Conservation (phyloP, 2,329 filamentous ascomycete genomes). For the Sarocladiaceae sp. region DNA sequence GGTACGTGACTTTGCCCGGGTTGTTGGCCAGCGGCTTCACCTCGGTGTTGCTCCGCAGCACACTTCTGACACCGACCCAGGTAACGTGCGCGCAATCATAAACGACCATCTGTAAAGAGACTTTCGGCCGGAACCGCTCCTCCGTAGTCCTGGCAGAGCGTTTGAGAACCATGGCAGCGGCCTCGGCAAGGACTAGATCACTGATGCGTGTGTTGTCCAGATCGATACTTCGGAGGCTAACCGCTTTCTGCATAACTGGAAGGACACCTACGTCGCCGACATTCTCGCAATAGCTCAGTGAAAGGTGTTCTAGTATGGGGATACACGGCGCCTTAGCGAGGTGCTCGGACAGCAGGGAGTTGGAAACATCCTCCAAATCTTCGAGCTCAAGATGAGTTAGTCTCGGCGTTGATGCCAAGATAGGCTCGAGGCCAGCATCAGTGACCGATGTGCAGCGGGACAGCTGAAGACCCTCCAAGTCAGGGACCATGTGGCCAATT, state of each 20-base stretch:
- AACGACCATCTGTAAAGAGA: slow-evolving; percentile 70
- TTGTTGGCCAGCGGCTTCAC: slow-evolving; percentile 45
- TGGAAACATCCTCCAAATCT: slow-evolving; percentile 72
- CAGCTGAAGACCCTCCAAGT: slow-evolving; percentile 76
- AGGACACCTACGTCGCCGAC: slow-evolving; percentile 80
- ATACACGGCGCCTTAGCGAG: slow-evolving; percentile 74
- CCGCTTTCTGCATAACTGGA: slow-evolving; percentile 70
- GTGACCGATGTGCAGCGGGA: slow-evolving; percentile 70
- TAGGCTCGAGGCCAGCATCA: slow-evolving; percentile 63
- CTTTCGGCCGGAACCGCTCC: slow-evolving; percentile 35
- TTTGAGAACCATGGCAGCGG: slow-evolving; percentile 68
- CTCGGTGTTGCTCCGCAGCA: slow-evolving; percentile 79
- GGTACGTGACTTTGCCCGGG: slow-evolving; percentile 46
- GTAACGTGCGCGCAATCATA: slow-evolving; percentile 92
- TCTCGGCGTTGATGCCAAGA: slow-evolving; percentile 68
- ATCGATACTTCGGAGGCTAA: slow-evolving; percentile 62
- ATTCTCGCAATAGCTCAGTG: slow-evolving; percentile 83
- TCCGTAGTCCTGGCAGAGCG: slow-evolving; percentile 45
- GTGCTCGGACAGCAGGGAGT: slow-evolving; percentile 62
- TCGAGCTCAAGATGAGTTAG: slow-evolving; percentile 88
- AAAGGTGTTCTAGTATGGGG: slow-evolving; percentile 66
- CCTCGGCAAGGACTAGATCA: slow-evolving; percentile 78
- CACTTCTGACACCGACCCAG: slow-evolving; percentile 84
- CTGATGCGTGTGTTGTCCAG: slow-evolving; percentile 93
- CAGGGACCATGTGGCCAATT: slow-evolving; percentile 68